Percentiles rank a stretch among this genome's conserved stretches.
Conservation (phyloP, 2,329 filamentous ascomycete species). For the Nothopassalora personata region DNA sequence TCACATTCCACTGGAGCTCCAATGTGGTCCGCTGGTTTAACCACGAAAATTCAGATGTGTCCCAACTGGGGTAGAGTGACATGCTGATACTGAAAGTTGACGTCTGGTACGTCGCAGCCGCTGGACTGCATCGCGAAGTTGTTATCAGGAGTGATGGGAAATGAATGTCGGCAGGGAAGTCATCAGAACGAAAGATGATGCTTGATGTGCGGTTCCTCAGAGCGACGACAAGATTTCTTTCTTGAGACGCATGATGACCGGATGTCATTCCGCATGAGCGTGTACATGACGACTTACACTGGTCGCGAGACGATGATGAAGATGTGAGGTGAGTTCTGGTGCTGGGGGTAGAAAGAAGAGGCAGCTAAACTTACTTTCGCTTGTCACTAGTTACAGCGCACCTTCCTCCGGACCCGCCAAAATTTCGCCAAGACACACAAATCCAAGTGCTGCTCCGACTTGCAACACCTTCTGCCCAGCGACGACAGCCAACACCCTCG, state of each 20-base stretch:
- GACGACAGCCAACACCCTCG: constrained; percentile 12
- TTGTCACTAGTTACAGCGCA: too few relatives aligned
- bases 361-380: neutral
- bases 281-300: neutral
- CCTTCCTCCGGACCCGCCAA: neutral
- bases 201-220: neutral
- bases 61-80: neutral
- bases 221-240: neutral
- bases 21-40: neutral
- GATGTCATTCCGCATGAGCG: too few relatives aligned
- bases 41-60: neutral
- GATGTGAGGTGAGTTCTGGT: neutral
- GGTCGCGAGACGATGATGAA: neutral
- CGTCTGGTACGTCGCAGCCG: neutral
- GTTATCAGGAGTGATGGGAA: neutral
- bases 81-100: neutral
- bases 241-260: too few relatives aligned
- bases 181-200: neutral
- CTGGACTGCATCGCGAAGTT: neutral
- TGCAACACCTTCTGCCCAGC: neutral
- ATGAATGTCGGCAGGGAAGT: neutral
- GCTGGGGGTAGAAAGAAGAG: too few relatives aligned
- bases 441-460: too few relatives aligned
- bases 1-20: neutral
- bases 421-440: neutral